Percentiles rank a stretch among this genome's conserved stretches.
Conservation (phyloP, 805 yeast species). For the Metschnikowia matae region DNA sequence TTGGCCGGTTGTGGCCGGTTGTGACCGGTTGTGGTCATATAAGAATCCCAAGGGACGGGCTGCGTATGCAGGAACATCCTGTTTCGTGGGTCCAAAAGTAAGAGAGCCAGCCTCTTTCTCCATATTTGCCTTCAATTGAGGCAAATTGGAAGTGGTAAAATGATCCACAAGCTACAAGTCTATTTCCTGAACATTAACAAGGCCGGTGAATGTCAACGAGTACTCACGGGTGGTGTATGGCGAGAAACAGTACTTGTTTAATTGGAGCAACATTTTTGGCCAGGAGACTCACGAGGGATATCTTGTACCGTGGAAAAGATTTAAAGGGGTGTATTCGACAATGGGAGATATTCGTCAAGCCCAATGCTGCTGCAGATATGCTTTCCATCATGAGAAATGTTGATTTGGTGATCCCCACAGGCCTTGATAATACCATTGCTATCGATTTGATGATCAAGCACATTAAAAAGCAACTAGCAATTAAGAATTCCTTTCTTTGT, state of each 20-base stretch:
- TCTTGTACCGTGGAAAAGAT: constrained; percentile 81
- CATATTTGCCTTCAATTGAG: constrained; percentile 33
- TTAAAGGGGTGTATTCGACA: constrained; percentile 77
- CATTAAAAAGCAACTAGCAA: constrained; percentile 62
- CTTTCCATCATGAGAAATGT: constrained; percentile 75
- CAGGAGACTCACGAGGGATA: constrained; percentile 82
- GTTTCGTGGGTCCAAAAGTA: constrained; percentile 52
- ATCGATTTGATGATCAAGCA: constrained; percentile 76
- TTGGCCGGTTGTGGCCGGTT: no score
- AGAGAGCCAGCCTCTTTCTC: constrained; percentile 38
- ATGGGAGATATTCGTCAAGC: constrained; percentile 90
- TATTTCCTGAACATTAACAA: constrained; percentile 45
- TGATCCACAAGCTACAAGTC: constrained; percentile 23
- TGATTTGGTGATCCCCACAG: constrained; percentile 87
- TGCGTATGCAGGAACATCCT: constrained; percentile 43
- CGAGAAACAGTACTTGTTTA: constrained; percentile 54
- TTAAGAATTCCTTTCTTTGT: constrained; percentile 66
- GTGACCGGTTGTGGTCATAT: constrained; percentile 64
- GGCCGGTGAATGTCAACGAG: constrained; percentile 42
- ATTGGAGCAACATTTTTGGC: constrained; percentile 59
- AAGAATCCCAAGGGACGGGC: constrained; percentile 49
- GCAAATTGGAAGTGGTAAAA: constrained; percentile 20
- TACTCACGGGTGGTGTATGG: constrained; percentile 57
- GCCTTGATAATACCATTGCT: constrained; percentile 78
- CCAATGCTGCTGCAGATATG: constrained; percentile 75